A percentile compares a stretch with the other conserved stretches of the same genome.
phyloP scores from a whole-genome alignment of 768 basidiomycete species.

The Megacollybia marginata region DNA sequence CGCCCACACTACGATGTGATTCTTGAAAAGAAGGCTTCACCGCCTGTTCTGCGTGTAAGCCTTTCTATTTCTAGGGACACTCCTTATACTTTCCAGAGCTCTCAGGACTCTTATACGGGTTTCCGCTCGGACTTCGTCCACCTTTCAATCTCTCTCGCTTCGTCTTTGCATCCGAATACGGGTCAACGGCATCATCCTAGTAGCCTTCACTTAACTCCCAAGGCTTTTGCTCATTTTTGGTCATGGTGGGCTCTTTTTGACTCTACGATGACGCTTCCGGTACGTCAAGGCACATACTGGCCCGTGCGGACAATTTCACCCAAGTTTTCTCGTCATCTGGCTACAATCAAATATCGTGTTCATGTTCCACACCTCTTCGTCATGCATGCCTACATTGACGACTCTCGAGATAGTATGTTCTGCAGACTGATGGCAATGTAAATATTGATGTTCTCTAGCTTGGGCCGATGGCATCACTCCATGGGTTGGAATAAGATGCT shows the following conservation, averaged over 20 bases:
- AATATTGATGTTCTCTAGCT: constrained; percentile 27
- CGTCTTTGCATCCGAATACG: constrained; percentile 38
- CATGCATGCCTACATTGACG: constrained; percentile 82
- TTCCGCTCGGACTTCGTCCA: constrained; percentile 96
- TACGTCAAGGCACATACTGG: constrained; percentile 83
- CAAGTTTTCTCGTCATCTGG: constrained; percentile 83
- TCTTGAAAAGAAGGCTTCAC: constrained; percentile 39
- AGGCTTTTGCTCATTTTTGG: constrained; percentile 84
- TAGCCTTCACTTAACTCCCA: constrained; percentile 80
- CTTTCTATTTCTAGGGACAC: not conserved
- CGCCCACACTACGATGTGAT: constrained; percentile 72
- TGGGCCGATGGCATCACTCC: constrained; percentile 76
- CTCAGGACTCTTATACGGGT: constrained; percentile 71
- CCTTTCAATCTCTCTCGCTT: constrained; percentile 77
- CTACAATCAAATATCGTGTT: constrained; percentile 87
- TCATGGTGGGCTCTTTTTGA: constrained; percentile 89
- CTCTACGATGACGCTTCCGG: constrained; percentile 67
- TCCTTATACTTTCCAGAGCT: constrained; percentile 22
- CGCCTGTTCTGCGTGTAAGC: constrained; percentile 24
- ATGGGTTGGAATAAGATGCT: constrained; percentile 80
- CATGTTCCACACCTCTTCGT: constrained; percentile 72
- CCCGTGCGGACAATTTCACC: constrained; percentile 65
- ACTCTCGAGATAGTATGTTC: constrained; percentile 52
- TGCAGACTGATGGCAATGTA: not conserved
- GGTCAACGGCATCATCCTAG: constrained; percentile 32